Base-by-base conservation (phyloP, 2,329 filamentous ascomycete genomes). In the Helminthosporium solani region DNA sequence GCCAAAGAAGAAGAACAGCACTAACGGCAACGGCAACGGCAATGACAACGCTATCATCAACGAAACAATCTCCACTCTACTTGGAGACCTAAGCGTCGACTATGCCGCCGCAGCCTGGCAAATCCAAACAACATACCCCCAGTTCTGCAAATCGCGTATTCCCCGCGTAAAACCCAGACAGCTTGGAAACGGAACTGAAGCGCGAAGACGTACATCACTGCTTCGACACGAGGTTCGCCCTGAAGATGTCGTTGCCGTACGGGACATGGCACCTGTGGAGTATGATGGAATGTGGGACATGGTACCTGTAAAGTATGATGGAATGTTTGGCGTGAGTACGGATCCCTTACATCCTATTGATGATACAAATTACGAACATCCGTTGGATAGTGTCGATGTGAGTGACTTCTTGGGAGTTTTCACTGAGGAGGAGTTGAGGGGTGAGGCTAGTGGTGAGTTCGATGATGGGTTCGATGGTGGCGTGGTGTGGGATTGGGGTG, bases 321-420 rank as follows among this genome's bases (percentile, higher is more conserved):
- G 49, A 1, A 42, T 57, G 8, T 60, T 54, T 31, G 30, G 52
- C 5, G 56, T 44, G 2, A 60, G 54, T 25, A 58, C 53, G 1
- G 61, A 64, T 41, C 56, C 61, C 3, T 7, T 65, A 0, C 60
- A 64, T 30, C 61, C 57, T 3, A 47, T 61, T 12, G 49, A 19
- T 15, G 56, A 47, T 0, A 47, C 53, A 9, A 56, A 61, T 34
- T 27, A 36, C 27, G 35, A 40, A 5, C 47, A 50, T 11, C 52
- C 54, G 0, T 11, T 47, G n/a, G 49, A 56, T 7, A 44, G 48
- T 11, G 37, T 45, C 1, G 53, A 58, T 12, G 47, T 42, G 4
- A 58, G 57, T 53, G 33, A 51, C 4, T 11, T 46, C 2, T n/a
- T 55, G 0, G 25, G 48, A n/a, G 6, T 18, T 19, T 33, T 56